Evolutionary conservation across 371 early-diverging fungal genomes (phyloP).

Genomic region (Homolaphlyctis polyrhiza): DNA sequence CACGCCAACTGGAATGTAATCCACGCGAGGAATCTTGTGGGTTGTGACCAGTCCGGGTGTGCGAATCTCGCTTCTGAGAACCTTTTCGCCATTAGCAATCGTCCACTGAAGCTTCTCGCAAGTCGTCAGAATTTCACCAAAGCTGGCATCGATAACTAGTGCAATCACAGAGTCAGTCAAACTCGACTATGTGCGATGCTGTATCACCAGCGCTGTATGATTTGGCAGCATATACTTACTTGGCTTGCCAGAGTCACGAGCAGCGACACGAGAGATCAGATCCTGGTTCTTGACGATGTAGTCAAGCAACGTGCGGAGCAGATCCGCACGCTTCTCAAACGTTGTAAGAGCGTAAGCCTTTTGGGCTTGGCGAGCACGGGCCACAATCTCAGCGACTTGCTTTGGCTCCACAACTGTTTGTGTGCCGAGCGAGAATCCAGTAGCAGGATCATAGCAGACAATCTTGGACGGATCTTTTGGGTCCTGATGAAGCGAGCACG

Average conservation of each 20-base stretch:
- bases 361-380: slow-evolving; percentile 63
- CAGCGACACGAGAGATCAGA: slow-evolving; percentile 66
- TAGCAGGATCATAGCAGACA: slow-evolving; percentile 83
- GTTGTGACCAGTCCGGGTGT: slow-evolving; percentile 68
- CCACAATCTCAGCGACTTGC: slow-evolving; percentile 55
- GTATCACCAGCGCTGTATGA: not conserved
- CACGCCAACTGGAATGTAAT: slow-evolving; percentile 40
- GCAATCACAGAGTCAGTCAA: not conserved
- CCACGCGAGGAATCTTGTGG: slow-evolving; percentile 71
- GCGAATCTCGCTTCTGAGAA: slow-evolving; percentile 61
- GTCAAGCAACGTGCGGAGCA: slow-evolving; percentile 65
- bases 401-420: slow-evolving; percentile 40
- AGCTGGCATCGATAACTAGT: slow-evolving; percentile 74
- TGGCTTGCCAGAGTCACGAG: slow-evolving; percentile 82
- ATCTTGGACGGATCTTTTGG: slow-evolving; percentile 33
- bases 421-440: slow-evolving; percentile 67
- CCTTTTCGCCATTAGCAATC: slow-evolving; percentile 70
- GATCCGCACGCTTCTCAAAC: slow-evolving; percentile 70
- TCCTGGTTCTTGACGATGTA: slow-evolving; percentile 75
- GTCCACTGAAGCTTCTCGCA: slow-evolving; percentile 81
- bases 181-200: not conserved
- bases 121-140: slow-evolving; percentile 78
- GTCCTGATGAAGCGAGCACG: not conserved
- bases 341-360: slow-evolving; percentile 63
- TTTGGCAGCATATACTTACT: slow-evolving; percentile 23